Base-by-base conservation (phyloP, 495 filamentous ascomycete genomes). In the Oleoguttula mirabilis region DNA sequence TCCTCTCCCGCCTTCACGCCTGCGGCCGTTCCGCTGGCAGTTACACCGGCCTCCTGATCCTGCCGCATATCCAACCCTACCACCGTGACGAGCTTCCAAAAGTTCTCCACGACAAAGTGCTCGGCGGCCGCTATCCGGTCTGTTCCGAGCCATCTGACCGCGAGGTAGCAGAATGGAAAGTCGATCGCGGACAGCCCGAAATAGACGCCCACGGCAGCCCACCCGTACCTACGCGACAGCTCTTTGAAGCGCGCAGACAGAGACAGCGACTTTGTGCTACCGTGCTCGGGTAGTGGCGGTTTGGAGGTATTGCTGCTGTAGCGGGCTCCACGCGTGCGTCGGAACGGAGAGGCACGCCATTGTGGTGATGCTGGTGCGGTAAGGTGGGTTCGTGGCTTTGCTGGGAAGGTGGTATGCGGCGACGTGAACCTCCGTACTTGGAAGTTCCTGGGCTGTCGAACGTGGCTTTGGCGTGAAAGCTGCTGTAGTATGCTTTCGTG, bases 141-240 rank as follows among this genome's bases (percentile, higher is more conserved):
- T 0, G 79, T 82, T 15, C 90, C 90, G 3, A 96, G 67, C 28
- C 72, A 67, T 15, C 81, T 72, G 15, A 99, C 90, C 2, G 85
- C 73, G 19, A 88, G 61, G 60, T 94, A 99, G 61, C 87, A 95
- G 57, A 99, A 84, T 0, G 90, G 90, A 51, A 96, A 94, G 55
- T 99, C 90, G 45, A 95, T 65, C 10, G 82, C 82, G 0, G 79
- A 85, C 27, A 99, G 65, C 0, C 62, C 62, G 7, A 94, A 60
- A 62, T 99, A 99, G 2, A 99, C 82, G 6, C 88, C 87, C n/a
- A 93, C 59, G 2, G 88, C 87, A 8, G 82, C 72, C 83, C 87
- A 95, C 28, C 90, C 90, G 59, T 99, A 99, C 62, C 95, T 92
- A 31, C 80, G 73, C 0, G 82, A 84, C n/a, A 96, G 70, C 52